Evolutionary conservation across 2,329 filamentous ascomycete species (phyloP), one percentile per base, ranked within the genome.

Genomic region (Didymella lethalis): DNA sequence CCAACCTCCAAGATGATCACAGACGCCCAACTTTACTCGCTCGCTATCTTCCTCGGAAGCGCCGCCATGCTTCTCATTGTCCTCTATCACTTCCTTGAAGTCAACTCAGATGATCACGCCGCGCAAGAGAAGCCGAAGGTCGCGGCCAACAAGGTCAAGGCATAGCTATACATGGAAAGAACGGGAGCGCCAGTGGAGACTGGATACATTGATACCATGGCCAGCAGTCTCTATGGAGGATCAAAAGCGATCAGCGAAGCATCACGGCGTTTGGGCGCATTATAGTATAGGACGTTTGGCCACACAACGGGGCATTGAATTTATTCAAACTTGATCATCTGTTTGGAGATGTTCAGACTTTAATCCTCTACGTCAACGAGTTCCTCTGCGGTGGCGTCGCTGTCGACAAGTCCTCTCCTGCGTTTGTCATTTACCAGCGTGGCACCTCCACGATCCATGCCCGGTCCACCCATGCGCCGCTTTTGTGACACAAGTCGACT

Each of bases 41-140:
- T 99, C 29, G 93, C 95, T 78, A 88, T 98, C 77, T 94, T 97
- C 78, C 90, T 99, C 60, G 95, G 95, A 81, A 90, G 88, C 54
- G 86, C 89, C 40, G 88, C 94, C 64, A 94, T 98, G 91, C 83
- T 97, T 44, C 85, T 99, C 62, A 97, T 98, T 66, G 88, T 99
- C 29, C 80, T 96, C 28, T 98, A 99, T 80, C 93, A 98, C 79
- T 98, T 96, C 81, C 88, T 99, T 71, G 94, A 98, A 78, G 86
- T 97, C 82, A 98, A 99, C 75, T 87, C 92, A n/a, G 83, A 85
- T 65, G 85, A 89, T 58, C 70, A 77, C 52, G 66, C 66, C 26
- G 57, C 65, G 20, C 62, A 64, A 18, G 64, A 71, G 59, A 74
- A 75, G 57, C 62, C 68, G 26, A 74, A 70, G 54, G 58, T 54